Evolutionary conservation across 257 asterid genomes (phyloP), one percentile per base, ranked within the genome.

Genomic region (Solanum bukasovii): DNA sequence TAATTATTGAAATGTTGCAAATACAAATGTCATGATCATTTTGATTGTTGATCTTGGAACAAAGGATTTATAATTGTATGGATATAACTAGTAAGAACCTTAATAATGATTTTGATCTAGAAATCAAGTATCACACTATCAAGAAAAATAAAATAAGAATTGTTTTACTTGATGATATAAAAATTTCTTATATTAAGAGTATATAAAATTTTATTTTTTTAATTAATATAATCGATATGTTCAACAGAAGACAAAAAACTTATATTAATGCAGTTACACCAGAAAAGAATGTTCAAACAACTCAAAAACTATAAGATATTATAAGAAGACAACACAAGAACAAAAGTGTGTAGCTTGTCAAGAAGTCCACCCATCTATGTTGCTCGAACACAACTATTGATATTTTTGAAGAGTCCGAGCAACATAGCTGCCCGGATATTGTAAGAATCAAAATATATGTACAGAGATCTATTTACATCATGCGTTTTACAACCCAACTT

Each of bases 401-500:
- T 73, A 73, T 0, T 35, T 34, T 73, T 35, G 9, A 34, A 73
- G 49, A 73, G 82, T 35, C 5, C 5, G 49, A 73, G 14, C 5
- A 34, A 71, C 78, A 71, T 71, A 29, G 40, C 7, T 33, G 0
- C 7, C 18, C 27, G 7, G 3, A 40, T 78, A 78, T 42, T 14
- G 13, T 27, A 79, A 81, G 85, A 49, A 16, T 44, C 25, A 46
- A 79, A 25, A 38, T 84, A 56, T 61, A 37, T 42, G 11, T 71
- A 86, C 83, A 86, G 29, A 86, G 44, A 70, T 42, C 71, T 86
- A 86, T 86, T 71, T 86, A 86, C 88, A 86, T 40, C 29, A 68
- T 86, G 71, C 35, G 5, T 71, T 82, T 82, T 82, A 61, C 56
- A 61, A 65, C 63, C 78, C 79, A 71, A 86, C 88, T 44, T 68